A percentile compares a stretch with the other conserved stretches of the same genome.
Evolutionary conservation across 352 stramenopile species (phyloP).

Genomic region (Ophiocytium majus): DNA sequence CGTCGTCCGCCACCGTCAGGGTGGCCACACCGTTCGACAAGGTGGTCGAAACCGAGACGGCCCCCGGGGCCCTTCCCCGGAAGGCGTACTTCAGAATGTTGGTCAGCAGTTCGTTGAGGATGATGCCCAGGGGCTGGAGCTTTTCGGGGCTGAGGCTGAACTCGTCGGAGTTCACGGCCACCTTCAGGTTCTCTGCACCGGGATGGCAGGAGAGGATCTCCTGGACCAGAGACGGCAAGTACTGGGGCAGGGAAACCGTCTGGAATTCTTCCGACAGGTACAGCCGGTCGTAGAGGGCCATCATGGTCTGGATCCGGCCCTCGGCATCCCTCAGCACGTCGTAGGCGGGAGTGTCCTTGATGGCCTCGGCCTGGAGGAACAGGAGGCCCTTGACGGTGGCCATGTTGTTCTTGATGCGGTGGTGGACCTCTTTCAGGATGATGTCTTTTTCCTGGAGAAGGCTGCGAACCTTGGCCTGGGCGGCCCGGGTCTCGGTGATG

Average conservation of each 20-base stretch:
- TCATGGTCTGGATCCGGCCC: conserved; percentile 1
- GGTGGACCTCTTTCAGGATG: neutral
- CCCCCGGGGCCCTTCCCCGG: neutral
- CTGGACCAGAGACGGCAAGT: neutral
- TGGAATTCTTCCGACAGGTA: neutral
- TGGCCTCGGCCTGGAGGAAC: neutral
- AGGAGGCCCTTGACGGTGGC: neutral
- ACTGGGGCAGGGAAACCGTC: neutral
- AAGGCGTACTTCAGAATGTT: neutral
- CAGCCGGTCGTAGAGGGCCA: neutral
- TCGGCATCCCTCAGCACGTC: neutral
- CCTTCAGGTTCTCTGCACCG: neutral
- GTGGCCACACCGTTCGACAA: neutral
- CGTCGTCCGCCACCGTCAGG: neutral
- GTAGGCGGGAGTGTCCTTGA: neutral
- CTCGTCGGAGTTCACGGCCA: neutral
- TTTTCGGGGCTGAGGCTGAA: neutral
- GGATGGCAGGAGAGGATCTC: neutral
- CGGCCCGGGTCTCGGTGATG: neutral
- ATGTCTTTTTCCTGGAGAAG: neutral
- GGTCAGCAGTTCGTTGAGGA: conserved; percentile 5
- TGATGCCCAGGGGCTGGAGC: neutral
- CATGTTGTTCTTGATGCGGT: conserved; percentile 12
- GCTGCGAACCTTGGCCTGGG: neutral
- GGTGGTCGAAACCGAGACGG: neutral